Evolutionary conservation across 495 filamentous ascomycete species (phyloP).

Genomic region (Amorphotheca resinae): DNA sequence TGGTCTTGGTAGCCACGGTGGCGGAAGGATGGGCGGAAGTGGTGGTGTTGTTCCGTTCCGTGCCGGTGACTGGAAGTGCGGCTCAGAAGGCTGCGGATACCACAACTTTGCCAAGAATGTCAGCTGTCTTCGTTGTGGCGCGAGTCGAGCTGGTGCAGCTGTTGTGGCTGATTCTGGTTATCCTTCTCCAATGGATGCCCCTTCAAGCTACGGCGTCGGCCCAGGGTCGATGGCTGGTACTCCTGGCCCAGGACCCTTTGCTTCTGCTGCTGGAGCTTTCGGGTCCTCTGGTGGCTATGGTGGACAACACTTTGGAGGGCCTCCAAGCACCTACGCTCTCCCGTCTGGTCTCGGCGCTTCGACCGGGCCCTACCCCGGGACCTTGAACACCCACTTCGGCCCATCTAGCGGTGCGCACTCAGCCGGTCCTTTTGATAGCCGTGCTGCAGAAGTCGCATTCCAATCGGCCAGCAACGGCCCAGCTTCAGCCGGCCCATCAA

Average conservation of each 20-base stretch:
- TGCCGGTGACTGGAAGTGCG: constrained; percentile 98
- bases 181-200: constrained; percentile 78
- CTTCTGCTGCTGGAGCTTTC: constrained; percentile 48
- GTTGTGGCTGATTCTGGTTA: constrained; percentile 90
- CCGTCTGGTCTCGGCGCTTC: constrained; percentile 80
- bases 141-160: constrained; percentile 82
- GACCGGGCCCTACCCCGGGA: constrained; percentile 60
- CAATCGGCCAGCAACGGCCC: constrained; percentile 69
- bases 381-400: constrained; percentile 63
- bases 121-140: constrained; percentile 90
- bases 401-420: constrained; percentile 59
- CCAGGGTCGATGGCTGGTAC: constrained; percentile 76
- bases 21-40: constrained; percentile 55
- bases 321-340: constrained; percentile 79
- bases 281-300: constrained; percentile 64
- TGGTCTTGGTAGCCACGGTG: constrained; percentile 60
- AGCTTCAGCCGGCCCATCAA: constrained; percentile 50
- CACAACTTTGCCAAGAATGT: constrained; percentile 99
- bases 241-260: constrained; percentile 73
- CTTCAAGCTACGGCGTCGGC: constrained; percentile 62
- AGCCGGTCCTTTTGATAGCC: constrained; percentile 83
- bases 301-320: constrained; percentile 75
- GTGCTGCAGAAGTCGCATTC: constrained; percentile 84
- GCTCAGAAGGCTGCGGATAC: constrained; percentile 93
- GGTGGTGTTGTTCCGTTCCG: constrained; percentile 92